phyloP scores from a whole-genome alignment of 805 yeast genomes.

The Cyberlindnera xylosilytica region DNA sequence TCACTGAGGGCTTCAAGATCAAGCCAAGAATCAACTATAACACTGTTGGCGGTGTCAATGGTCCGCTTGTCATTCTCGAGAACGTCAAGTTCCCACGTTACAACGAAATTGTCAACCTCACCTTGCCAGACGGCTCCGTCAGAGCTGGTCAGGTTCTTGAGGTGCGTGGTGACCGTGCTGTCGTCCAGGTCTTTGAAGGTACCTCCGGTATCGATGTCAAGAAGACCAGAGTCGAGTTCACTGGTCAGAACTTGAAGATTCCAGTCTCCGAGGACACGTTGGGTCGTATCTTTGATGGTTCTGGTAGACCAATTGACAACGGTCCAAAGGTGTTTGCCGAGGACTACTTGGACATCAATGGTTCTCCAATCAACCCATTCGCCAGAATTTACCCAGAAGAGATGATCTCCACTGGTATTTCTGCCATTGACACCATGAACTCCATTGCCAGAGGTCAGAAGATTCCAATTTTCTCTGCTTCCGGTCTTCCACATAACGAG shows the following conservation, averaged over 20 bases:
- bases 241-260: constrained; percentile 89
- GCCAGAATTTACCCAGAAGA: constrained; percentile 99
- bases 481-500: constrained; percentile 99
- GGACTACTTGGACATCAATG: constrained; percentile 96
- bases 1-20: constrained; percentile 84
- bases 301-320: constrained; percentile 96
- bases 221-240: constrained; percentile 95
- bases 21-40: constrained; percentile 91
- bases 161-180: constrained; percentile 94
- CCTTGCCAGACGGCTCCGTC: constrained; percentile 90
- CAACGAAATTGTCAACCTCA: constrained; percentile 94
- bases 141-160: constrained; percentile 99
- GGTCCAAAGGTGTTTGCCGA: constrained; percentile 99
- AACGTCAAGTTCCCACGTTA: constrained; percentile 86
- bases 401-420: constrained; percentile 98
- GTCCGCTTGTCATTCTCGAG: constrained; percentile 91
- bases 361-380: constrained; percentile 97
- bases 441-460: constrained; percentile 99
- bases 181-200: constrained; percentile 99
- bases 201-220: constrained; percentile 98
- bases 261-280: constrained; percentile 96
- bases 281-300: constrained; percentile 98
- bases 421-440: constrained; percentile 99
- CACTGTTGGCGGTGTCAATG: constrained; percentile 98
- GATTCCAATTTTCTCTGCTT: constrained; percentile 98